Base-by-base conservation (phyloP, 2,329 filamentous ascomycete genomes). In the Paraconiothyrium brasiliense region DNA sequence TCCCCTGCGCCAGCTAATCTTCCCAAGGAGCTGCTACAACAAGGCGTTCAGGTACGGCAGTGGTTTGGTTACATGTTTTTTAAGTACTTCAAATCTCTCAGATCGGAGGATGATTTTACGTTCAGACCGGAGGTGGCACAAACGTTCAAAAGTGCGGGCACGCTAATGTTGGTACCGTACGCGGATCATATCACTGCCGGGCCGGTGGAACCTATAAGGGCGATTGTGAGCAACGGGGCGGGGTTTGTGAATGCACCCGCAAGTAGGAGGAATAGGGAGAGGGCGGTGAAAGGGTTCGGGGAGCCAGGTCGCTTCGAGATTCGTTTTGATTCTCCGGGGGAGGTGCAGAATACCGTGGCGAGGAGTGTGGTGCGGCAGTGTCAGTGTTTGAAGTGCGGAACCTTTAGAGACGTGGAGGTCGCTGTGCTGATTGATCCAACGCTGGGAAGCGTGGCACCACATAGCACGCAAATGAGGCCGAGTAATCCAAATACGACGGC, bases 1-100 rank as follows among this genome's bases (percentile, higher is more conserved):
- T 71, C 68, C 35, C 74, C 74, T 0, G 73, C 73, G 13, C 73
- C 72, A 1, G 64, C 67, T 3, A 71, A 68, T 30, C 58, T 75
- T 2, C 55, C 69, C 4, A 66, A 70, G 9, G 75, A 76, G 35
- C 22, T 76, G 37, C 55, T 77, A 8, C 63, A 71, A 11, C 75
- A 78, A 34, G 76, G 75, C 34, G 71, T 76, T 1, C 71, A 75
- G 51, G 73, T 77, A 1, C 61, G 76, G 10, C 64, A 67, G 37
- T 78, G 75, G 75, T 78, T 76, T 59, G 75, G 75, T 34, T 75
- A 77, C 54, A 78, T 78, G 76, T 77, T 78, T 47, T 63, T 68
- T 16, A 78, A 78, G 61, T 78, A 78, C 59, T 78, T 78, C 57
- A 66, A 59, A 4, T 63, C 68, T 16, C 62, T 78, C 32, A 72